Conservation (phyloP, 2,329 filamentous ascomycete genomes). For the Aureobasidium sp. region DNA sequence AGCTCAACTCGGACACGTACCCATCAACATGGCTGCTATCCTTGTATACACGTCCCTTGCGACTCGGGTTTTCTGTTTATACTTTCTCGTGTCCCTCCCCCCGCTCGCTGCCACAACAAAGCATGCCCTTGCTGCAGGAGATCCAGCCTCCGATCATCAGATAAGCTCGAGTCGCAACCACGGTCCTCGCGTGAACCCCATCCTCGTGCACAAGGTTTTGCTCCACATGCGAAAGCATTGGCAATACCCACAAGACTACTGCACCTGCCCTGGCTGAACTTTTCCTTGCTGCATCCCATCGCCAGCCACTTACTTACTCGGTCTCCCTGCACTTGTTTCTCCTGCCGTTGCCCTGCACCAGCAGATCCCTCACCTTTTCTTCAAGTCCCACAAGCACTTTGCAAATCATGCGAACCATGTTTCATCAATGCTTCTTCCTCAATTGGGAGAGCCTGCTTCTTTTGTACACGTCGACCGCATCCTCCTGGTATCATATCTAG, state of each 20-base stretch:
- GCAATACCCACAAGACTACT: background rate
- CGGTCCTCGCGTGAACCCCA: background rate
- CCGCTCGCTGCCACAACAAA: background rate
- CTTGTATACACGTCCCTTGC: background rate
- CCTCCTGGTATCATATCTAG: background rate
- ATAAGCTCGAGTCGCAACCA: background rate
- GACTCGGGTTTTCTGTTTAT: background rate
- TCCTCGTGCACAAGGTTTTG: slow-evolving; percentile 1
- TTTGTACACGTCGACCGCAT: background rate
- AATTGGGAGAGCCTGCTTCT: background rate
- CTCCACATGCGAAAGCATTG: background rate
- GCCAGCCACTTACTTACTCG: background rate
- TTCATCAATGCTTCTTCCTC: slow-evolving; percentile 16
- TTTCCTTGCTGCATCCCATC: background rate
- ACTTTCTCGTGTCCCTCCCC: background rate
- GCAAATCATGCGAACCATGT: slow-evolving; percentile 18
- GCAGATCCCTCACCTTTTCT: slow-evolving; percentile 38
- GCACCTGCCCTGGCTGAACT: background rate
- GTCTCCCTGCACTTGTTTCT: background rate
- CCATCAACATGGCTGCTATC: background rate
- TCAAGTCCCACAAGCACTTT: slow-evolving; percentile 20
- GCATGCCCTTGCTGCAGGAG: background rate
- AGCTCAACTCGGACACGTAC: background rate
- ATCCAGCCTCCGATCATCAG: background rate
- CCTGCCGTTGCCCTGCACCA: slow-evolving; percentile 18